Conservation (phyloP, 768 basidiomycete genomes). For the Podaxis sp. region DNA sequence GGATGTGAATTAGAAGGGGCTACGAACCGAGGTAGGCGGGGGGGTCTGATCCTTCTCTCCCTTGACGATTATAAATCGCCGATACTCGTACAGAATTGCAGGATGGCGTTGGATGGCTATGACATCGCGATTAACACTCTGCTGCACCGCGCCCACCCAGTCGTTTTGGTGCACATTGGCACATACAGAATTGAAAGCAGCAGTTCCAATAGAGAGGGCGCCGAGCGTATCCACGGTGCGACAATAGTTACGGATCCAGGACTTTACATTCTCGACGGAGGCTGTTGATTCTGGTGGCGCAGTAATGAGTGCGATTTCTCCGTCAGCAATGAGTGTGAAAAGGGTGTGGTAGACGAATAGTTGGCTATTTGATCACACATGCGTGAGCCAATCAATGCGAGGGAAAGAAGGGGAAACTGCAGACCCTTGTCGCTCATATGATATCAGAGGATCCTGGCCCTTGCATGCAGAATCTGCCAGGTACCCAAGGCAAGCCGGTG, state of each 20-base stretch:
- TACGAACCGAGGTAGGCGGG: slow-evolving; percentile 47
- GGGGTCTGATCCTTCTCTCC: slow-evolving; percentile 31
- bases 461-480: slow-evolving; percentile 35
- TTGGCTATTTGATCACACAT: slow-evolving; percentile 29
- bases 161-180: slow-evolving; percentile 30
- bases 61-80: slow-evolving; percentile 65
- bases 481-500: slow-evolving; percentile 64
- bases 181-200: slow-evolving; percentile 38
- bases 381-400: neutral
- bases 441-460: slow-evolving; percentile 38
- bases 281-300: slow-evolving; percentile 40
- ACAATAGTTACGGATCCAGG: slow-evolving; percentile 42
- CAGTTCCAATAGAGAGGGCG: slow-evolving; percentile 44
- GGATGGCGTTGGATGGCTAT: slow-evolving; percentile 60
- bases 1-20: neutral
- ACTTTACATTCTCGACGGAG: slow-evolving; percentile 20
- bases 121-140: slow-evolving; percentile 50
- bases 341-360: slow-evolving; percentile 40
- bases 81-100: slow-evolving; percentile 56
- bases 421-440: slow-evolving; percentile 39
- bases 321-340: slow-evolving; percentile 52
- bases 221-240: slow-evolving; percentile 33
- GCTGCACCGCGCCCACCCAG: slow-evolving; percentile 39
- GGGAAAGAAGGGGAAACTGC: neutral
- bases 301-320: slow-evolving; percentile 52